Base-by-base conservation (phyloP, 2,329 filamentous ascomycete genomes). In the Lachnellula subtilissima region DNA sequence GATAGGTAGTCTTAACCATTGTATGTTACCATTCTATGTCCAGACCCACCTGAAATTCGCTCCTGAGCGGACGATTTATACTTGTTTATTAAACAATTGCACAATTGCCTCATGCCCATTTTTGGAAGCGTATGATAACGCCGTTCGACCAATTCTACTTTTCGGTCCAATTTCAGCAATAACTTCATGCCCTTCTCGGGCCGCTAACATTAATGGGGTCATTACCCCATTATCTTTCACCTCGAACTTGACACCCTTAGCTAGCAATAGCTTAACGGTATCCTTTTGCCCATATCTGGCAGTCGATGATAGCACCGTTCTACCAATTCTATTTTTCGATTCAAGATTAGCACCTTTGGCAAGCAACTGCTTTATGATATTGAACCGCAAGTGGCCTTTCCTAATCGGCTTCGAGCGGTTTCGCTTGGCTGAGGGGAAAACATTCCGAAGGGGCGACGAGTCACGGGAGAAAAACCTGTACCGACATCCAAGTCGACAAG, bases 381-480 rank as follows among this genome's bases (percentile, higher is more conserved):
- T n/a, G n/a, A n/a, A 32, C 8, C 9, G 7, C 7, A 32, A 32
- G 28, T 32, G 28, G 28, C 28, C 28, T 32, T 60, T 60, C 40
- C 48, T 64, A 7, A 37, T 52, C 1, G 62, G 62, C 2, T 63
- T 64, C 39, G 48, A 59, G 45, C 32, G 48, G 3, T 52, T 63
- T 17, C 50, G 62, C 3, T 35, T 37, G 3, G 59, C 43, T 32
- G 54, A 62, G 28, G 54, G 55, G 11, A 35, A 39, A n/a, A 63
- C 59, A 2, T 19, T 25, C 5, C 40, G 50, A 17, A 8, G 15
- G n/a, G 55, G 57, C 8, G 60, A 61, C 45, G 39, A 19, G 36
- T 35, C 40, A 12, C 64, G 61, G 61, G 54, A 59, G 14, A 52
- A 52, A 46, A 57, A 63, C 40, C 35, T 65, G 3, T 65, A 64